Evolutionary conservation across 2,329 filamentous ascomycete species (phyloP).

Genomic region (Bimuria novae-zelandiae): DNA sequence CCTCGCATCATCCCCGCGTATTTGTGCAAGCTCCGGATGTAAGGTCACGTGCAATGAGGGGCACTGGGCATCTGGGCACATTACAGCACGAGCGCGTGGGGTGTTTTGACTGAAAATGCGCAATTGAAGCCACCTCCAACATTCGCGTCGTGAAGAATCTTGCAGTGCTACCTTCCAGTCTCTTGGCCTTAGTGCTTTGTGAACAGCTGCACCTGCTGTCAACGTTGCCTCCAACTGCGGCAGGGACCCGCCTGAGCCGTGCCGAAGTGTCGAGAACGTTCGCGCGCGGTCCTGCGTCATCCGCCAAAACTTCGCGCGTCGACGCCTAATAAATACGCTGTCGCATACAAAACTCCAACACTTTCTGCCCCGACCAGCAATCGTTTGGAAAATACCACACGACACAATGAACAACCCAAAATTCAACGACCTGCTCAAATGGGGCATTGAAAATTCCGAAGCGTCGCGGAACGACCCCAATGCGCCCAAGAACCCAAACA

Average conservation of each 20-base stretch:
- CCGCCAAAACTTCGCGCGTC: constrained; percentile 13
- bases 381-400: neutral
- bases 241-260: neutral
- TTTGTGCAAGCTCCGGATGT: constrained; percentile 44
- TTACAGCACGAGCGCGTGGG: neutral
- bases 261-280: constrained; percentile 27
- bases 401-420: constrained; percentile 61
- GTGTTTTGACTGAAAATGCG: neutral
- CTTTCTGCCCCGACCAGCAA: neutral
- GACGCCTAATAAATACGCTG: constrained; percentile 22
- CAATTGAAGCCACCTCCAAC: neutral
- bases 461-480: constrained; percentile 43
- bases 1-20: constrained; percentile 34
- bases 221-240: neutral
- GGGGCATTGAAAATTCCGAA: constrained; percentile 70
- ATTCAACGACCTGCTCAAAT: constrained; percentile 79
- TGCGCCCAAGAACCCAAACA: constrained; percentile 40
- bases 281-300: constrained; percentile 22
- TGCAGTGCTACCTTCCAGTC: too few species aligned
- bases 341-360: constrained; percentile 10
- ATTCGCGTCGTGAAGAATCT: too few species aligned
- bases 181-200: neutral
- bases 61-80: constrained; percentile 12
- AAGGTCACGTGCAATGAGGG: constrained; percentile 37
- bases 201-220: too few species aligned